Evolutionary conservation across 2,329 filamentous ascomycete species (phyloP), one percentile per base, ranked within the genome.

Genomic region (Calycina marina): DNA sequence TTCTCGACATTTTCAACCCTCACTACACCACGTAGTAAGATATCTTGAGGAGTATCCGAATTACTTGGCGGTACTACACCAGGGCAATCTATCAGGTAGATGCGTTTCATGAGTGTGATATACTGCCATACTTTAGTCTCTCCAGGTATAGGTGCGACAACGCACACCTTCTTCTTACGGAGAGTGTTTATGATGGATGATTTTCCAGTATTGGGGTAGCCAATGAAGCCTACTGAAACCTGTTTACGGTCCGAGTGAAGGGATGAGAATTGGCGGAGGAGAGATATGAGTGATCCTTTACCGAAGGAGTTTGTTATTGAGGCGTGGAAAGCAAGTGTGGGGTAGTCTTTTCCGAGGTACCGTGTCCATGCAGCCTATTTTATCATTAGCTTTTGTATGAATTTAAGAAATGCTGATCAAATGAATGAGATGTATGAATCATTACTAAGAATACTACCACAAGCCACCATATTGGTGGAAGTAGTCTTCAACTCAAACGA

Each of bases 111-210:
- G 38, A 96, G 59, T 3, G 85, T 93, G 44, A 94, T 84, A 51
- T 94, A 94, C 55, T 94, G 88, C 88, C 90, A 96, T 17, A 94
- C 81, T 59, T 94, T 96, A 18, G 88, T 96, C 62, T 94, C 86
- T 10, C 86, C 90, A 5, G 90, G 88, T 40, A 96, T 93, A 4
- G 88, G 90, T 5, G 90, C 90, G 3, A 93, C 84, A 11, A 69
- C 90, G 60, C 86, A 86, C 25, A 94, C 86, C 55, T 90, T 86
- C 64, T 94, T 96, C 56, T 85, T 88, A 28, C 85, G 72, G 3
- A 98, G 62, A 0, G 88, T 93, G 60, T 98, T 98, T 60, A 98
- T 96, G 45, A 98, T 90, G 26, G 82, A 90, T 3, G 82, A 93
- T 57, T 98, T 98, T 47, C 90, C 90, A 1, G 83, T 86, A 48